These are phyloP conservation scores for Parathielavia appendiculata DNA, from an alignment of 495 filamentous ascomycete genomes.

Conservation along the genomic window DNA sequence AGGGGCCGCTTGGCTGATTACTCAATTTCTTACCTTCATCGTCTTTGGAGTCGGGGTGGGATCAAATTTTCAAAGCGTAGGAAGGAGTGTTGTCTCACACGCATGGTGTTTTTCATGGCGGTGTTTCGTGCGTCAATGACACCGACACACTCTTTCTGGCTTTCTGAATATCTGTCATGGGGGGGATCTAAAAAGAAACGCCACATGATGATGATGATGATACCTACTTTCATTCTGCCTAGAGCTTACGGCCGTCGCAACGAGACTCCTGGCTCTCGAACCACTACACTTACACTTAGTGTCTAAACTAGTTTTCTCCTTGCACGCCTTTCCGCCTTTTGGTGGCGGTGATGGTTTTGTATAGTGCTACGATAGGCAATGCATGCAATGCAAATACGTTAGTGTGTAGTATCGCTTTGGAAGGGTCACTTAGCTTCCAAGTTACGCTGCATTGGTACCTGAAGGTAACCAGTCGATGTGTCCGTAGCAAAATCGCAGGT, in stretches of 20 bases:
- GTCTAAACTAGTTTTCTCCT: constrained; percentile 12
- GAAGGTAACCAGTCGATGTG: no score
- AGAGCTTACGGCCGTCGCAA: neutral
- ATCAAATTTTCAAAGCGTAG: neutral
- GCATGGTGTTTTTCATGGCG: neutral
- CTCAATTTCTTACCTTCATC: neutral
- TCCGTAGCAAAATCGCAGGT: no score
- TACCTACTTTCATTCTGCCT: neutral
- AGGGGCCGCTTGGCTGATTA: neutral
- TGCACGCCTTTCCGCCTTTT: neutral
- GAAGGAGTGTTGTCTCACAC: neutral
- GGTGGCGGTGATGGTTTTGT: neutral
- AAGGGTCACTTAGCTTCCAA: no score
- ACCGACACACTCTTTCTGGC: constrained; percentile 1
- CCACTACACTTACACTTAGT: constrained; percentile 1
- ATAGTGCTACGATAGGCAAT: constrained; percentile 4
- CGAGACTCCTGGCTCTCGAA: neutral
- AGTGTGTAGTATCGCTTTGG: no score
- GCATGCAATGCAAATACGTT: neutral
- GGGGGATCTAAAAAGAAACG: neutral
- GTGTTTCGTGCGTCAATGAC: neutral
- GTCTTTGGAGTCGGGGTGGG: constrained; percentile 7
- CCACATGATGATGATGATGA: constrained; percentile 12
- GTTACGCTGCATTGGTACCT: no score
- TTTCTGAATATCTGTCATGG: constrained; percentile 9